Evolutionary conservation across 441 rosid genomes (phyloP).

Genomic region (Brassica balearica): DNA sequence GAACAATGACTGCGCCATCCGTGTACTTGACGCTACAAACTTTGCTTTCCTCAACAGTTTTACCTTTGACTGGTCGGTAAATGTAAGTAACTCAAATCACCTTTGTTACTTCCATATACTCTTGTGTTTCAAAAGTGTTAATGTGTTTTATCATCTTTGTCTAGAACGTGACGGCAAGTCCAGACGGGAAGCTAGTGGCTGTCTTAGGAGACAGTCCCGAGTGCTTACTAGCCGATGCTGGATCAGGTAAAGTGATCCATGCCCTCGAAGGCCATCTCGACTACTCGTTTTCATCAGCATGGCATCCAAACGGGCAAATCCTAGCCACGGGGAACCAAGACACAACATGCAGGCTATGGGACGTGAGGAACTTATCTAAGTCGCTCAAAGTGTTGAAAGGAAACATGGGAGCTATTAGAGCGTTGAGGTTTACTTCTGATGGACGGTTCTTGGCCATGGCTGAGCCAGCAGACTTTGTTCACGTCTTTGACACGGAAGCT

Average conservation of each 20-base stretch:
- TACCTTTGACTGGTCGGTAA: constrained; percentile 67
- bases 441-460: constrained; percentile 79
- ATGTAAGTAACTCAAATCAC: constrained; percentile 49
- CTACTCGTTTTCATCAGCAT: constrained; percentile 77
- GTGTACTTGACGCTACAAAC: constrained; percentile 60
- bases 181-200: constrained; percentile 68
- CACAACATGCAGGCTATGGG: constrained; percentile 82
- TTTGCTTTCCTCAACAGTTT: constrained; percentile 55
- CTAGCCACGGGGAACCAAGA: constrained; percentile 83
- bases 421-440: constrained; percentile 63
- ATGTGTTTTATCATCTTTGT: neutral
- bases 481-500: constrained; percentile 57
- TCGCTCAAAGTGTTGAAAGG: constrained; percentile 67
- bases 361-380: constrained; percentile 61
- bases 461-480: constrained; percentile 79
- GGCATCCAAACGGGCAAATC: constrained; percentile 77
- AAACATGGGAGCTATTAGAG: constrained; percentile 81
- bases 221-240: constrained; percentile 63
- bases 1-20: constrained; percentile 66
- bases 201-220: constrained; percentile 70
- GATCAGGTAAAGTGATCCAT: constrained; percentile 61
- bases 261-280: constrained; percentile 68
- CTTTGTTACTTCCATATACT: neutral
- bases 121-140: neutral
- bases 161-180: constrained; percentile 65